Conservation (phyloP, 139 green algal species). For the Limnomonas spitsbergensis region DNA sequence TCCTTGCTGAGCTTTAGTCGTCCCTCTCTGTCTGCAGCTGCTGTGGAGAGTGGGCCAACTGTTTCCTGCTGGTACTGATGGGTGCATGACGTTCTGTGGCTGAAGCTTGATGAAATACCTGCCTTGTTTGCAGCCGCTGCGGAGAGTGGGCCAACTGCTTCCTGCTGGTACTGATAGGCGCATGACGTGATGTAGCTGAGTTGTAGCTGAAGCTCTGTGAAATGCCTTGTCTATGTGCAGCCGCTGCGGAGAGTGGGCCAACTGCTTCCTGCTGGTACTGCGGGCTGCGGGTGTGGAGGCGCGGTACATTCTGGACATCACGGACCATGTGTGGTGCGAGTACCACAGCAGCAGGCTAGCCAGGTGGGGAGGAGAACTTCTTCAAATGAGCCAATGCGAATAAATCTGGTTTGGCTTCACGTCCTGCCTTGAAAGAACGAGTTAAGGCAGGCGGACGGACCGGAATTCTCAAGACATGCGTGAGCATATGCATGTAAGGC, state of each 20-base stretch:
- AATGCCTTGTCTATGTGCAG: neutral
- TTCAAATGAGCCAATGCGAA: too few species aligned
- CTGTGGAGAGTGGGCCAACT: constrained; percentile 70
- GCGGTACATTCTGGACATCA: constrained; percentile 63
- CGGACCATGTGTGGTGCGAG: constrained; percentile 76
- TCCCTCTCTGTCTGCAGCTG: constrained; percentile 14
- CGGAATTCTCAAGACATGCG: too few species aligned
- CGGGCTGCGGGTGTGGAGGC: constrained; percentile 50
- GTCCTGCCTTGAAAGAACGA: too few species aligned
- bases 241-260: constrained; percentile 64
- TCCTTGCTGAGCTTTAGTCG: neutral
- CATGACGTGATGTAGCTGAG: too few species aligned
- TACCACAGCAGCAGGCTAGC: constrained; percentile 39
- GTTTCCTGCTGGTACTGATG: too few species aligned
- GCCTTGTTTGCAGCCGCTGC: constrained; percentile 27
- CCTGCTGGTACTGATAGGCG: too few species aligned
- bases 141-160: constrained; percentile 77
- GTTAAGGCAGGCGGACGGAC: too few species aligned
- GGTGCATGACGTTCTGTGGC: too few species aligned
- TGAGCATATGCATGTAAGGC: too few species aligned
- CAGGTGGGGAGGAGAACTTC: constrained; percentile 17
- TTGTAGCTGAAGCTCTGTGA: neutral
- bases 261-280: constrained; percentile 72
- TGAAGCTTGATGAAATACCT: neutral
- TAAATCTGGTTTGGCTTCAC: too few species aligned